Evolutionary conservation across 331 rosid genomes (phyloP), one percentile per base, ranked within the genome.

Genomic region (Pyracantha coccinea): DNA sequence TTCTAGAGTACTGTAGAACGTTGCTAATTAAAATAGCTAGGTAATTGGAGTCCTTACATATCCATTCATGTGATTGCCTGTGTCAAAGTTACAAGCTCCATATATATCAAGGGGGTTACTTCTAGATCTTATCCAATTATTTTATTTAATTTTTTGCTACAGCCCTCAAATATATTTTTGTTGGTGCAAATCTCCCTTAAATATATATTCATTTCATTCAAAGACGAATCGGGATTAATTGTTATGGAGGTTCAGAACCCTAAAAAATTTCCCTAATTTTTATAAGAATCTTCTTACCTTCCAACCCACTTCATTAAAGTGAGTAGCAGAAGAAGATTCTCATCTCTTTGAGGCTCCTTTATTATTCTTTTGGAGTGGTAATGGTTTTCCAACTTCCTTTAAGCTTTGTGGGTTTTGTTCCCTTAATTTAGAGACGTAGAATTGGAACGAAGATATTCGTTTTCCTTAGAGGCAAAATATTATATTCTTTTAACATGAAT

Each of bases 381-480:
- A 38, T 74, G 63, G 74, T 72, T 69, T 59, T 68, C 44, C 27
- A 10, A 35, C 60, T 58, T 68, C 82, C 85, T 93, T 88, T 86
- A 88, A 87, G 88, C 89, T 85, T 90, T 85, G 88, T 85, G 85
- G 81, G 83, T 75, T 87, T 92, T 85, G 96, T 81, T 87, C 92
- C 90, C 95, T 94, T 88, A 78, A 90, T 84, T 92, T 85, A 87
- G 91, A 92, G 92, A 85, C 97, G 86, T 83, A 86, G 96, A 89
- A 87, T 88, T 91, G 90, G 89, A 87, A 92, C 86, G 89, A 81
- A 89, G 97, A 95, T 92, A 95, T 92, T 92, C 99, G 76, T 90
- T 88, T 88, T 38, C 80, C 97, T 92, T 89, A 75, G 74, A 59
- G 86, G 60, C 79, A 33, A 85, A 81, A 87, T 86, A 85, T 86